phyloP scores from a whole-genome alignment of 164 flowering plant genomes.

The Liriodendron chinense region DNA sequence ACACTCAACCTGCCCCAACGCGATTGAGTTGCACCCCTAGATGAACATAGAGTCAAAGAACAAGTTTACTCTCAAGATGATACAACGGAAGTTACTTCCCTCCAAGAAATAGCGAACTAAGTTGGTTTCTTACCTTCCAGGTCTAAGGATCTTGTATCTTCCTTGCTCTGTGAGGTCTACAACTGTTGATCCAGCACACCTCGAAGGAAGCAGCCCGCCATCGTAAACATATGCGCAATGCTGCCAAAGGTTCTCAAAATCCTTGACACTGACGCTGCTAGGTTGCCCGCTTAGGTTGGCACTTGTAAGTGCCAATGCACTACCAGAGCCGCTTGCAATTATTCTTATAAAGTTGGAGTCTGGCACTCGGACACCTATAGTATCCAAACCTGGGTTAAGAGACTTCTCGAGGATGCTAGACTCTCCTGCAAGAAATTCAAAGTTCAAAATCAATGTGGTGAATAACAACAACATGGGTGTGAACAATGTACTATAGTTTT shows the following conservation, averaged over 20 bases:
- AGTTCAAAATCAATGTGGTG: neutral
- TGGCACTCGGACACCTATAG: conserved; percentile 93
- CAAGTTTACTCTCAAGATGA: neutral
- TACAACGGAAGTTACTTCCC: neutral
- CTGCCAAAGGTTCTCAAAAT: conserved; percentile 84
- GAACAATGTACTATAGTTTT: too few relatives aligned
- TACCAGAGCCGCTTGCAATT: conserved; percentile 68
- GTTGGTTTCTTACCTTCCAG: conserved; percentile 67
- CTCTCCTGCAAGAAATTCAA: conserved; percentile 49
- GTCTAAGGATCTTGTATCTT: conserved; percentile 73
- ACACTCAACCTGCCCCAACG: neutral
- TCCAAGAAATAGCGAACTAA: neutral
- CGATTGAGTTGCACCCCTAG: neutral
- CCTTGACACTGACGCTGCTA: conserved; percentile 73
- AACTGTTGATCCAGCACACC: conserved; percentile 92
- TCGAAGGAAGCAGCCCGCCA: conserved; percentile 82
- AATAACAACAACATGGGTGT: neutral
- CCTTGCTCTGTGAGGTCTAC: conserved; percentile 75
- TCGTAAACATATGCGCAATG: conserved; percentile 81
- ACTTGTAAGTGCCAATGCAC: conserved; percentile 90
- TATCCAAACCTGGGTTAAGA: conserved; percentile 83
- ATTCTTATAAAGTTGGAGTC: conserved; percentile 67
- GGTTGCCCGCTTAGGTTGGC: conserved; percentile 88
- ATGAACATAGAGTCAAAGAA: neutral
- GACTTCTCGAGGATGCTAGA: conserved; percentile 86